Evolutionary conservation across 768 basidiomycete species (phyloP).

Genomic region (Terana coerulea): DNA sequence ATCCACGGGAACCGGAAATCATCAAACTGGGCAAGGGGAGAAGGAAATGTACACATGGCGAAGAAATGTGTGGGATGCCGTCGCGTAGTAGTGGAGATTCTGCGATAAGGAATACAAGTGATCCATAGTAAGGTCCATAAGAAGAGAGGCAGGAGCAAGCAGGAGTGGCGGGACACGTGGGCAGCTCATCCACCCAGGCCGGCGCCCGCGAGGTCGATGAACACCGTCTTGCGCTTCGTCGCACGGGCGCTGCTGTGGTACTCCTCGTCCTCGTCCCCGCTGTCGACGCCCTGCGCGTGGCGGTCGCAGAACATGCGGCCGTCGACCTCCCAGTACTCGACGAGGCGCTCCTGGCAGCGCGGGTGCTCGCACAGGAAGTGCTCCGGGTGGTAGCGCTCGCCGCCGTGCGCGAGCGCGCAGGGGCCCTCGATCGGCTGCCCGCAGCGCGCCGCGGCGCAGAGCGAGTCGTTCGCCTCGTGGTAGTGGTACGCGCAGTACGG

Average conservation of each 20-base stretch:
- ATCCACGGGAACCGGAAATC: no score
- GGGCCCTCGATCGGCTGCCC: constrained; percentile 91
- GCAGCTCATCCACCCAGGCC: background rate
- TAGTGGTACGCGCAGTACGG: constrained; percentile 93
- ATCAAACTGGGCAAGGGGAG: no score
- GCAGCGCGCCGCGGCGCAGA: constrained; percentile 77
- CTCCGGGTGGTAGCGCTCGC: constrained; percentile 83
- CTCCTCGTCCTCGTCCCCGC: constrained; percentile 14
- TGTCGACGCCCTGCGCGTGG: constrained; percentile 48
- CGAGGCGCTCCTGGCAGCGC: constrained; percentile 51
- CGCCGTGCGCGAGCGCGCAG: constrained; percentile 82
- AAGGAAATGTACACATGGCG: no score
- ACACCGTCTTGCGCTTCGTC: constrained; percentile 75
- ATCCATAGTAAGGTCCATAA: no score
- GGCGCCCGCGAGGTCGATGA: constrained; percentile 60
- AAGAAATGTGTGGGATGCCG: no score
- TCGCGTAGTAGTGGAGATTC: no score
- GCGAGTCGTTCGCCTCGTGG: constrained; percentile 85
- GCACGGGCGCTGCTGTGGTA: constrained; percentile 40
- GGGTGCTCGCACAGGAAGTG: constrained; percentile 82
- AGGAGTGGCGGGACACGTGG: background rate
- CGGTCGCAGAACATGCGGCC: constrained; percentile 82
- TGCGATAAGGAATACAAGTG: no score
- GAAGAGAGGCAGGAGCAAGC: background rate
- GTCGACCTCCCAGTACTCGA: constrained; percentile 90